These are phyloP conservation scores for Diaporthe longicolla DNA, from an alignment of 2,329 filamentous ascomycete species.

Conservation along the genomic window DNA sequence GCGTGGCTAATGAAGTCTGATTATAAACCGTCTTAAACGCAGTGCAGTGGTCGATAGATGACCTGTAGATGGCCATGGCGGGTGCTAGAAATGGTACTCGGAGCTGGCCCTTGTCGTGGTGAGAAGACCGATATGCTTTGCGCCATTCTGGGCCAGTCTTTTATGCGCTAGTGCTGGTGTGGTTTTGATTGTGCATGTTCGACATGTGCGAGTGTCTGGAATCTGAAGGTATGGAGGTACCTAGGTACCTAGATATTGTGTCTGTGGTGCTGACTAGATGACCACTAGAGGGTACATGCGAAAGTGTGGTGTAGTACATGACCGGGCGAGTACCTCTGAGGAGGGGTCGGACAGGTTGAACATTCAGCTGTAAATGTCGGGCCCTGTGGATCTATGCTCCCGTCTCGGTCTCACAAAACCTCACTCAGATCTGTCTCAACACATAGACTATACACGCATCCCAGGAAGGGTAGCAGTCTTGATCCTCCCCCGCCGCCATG, in stretches of 20 bases:
- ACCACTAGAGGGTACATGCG: too few relatives aligned
- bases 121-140: slow-evolving; percentile 17
- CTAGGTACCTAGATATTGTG: background rate
- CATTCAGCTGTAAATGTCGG: background rate
- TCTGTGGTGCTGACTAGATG: background rate
- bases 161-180: slow-evolving; percentile 1
- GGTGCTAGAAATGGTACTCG: background rate
- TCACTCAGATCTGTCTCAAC: background rate
- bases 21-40: too few relatives aligned
- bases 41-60: too few relatives aligned
- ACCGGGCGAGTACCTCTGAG: background rate
- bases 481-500: slow-evolving; percentile 11
- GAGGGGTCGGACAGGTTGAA: background rate
- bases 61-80: background rate
- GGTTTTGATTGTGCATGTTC: background rate
- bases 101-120: background rate
- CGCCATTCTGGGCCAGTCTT: slow-evolving; percentile 7
- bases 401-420: background rate
- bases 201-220: background rate
- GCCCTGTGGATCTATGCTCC: slow-evolving; percentile 17
- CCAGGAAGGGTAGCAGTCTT: slow-evolving; percentile 2
- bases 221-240: background rate
- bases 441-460: background rate
- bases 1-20: too few relatives aligned
- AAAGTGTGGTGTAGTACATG: too few relatives aligned